Percentiles rank a stretch among this genome's conserved stretches.
phyloP scores from a whole-genome alignment of 495 filamentous ascomycete genomes.

The Penicillium samsonianum region DNA sequence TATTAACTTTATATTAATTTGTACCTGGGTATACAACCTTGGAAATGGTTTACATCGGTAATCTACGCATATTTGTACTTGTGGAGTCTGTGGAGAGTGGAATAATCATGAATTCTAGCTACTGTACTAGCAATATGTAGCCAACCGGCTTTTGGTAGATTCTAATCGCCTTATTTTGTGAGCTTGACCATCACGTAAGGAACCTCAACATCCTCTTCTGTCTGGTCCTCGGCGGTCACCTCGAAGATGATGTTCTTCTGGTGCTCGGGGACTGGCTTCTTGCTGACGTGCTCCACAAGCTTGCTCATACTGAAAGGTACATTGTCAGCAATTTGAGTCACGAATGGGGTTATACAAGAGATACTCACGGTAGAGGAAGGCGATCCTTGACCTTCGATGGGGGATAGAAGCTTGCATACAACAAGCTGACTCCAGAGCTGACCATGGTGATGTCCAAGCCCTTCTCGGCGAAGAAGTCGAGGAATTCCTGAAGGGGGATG shows the following conservation, averaged over 20 bases:
- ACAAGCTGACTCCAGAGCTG: slow-evolving; percentile 89
- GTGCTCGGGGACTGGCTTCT: slow-evolving; percentile 86
- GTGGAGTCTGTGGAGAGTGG: not conserved
- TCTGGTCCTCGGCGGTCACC: slow-evolving; percentile 86
- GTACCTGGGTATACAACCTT: too few relatives aligned
- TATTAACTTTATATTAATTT: not conserved
- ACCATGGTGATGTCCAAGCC: slow-evolving; percentile 89
- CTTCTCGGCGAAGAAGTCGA: slow-evolving; percentile 75
- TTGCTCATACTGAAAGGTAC: slow-evolving; percentile 66
- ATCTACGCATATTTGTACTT: not conserved
- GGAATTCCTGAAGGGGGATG: slow-evolving; percentile 78
- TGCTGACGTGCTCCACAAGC: slow-evolving; percentile 84
- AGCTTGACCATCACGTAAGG: slow-evolving; percentile 93
- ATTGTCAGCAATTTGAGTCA: slow-evolving; percentile 14
- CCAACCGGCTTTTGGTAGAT: not conserved
- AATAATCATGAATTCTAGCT: slow-evolving; percentile 9
- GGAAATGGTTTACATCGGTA: not conserved
- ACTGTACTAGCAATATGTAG: slow-evolving; percentile 5
- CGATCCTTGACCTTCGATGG: slow-evolving; percentile 84
- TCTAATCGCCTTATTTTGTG: slow-evolving; percentile 35
- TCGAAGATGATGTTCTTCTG: slow-evolving; percentile 97
- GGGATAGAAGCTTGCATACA: slow-evolving; percentile 97
- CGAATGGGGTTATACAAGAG: slow-evolving; percentile 10
- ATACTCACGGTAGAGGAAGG: slow-evolving; percentile 63
- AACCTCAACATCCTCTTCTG: slow-evolving; percentile 93